Conservation (phyloP, 768 basidiomycete genomes). For the Boletus huronensis region DNA sequence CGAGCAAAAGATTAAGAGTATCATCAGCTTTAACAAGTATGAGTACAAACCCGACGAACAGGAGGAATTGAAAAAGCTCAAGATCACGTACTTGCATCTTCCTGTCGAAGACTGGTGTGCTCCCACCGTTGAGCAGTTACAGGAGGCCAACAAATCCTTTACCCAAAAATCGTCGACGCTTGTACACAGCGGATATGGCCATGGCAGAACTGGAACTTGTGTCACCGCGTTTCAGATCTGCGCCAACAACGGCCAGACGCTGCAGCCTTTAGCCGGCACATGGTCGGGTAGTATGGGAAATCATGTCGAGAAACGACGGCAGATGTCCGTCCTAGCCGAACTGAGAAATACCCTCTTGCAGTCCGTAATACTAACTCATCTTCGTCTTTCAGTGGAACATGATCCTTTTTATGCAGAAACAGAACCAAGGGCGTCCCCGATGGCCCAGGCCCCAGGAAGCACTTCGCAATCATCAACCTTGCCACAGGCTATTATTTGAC, state of each 20-base stretch:
- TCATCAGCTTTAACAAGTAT: background rate
- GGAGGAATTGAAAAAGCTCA: background rate
- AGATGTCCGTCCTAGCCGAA: background rate
- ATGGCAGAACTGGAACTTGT: background rate
- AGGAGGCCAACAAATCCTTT: background rate
- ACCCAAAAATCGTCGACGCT: background rate
- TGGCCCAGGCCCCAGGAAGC: background rate
- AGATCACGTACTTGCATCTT: background rate
- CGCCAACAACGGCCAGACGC: background rate
- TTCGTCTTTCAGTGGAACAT: background rate
- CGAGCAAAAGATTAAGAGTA: background rate
- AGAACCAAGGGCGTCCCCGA: no score
- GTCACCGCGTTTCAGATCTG: background rate
- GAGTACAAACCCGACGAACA: background rate
- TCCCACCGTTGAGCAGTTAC: background rate
- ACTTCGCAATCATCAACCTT: background rate
- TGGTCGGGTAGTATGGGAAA: background rate
- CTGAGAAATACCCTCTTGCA: background rate
- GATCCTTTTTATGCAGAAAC: no score
- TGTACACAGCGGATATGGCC: background rate
- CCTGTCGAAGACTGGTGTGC: background rate
- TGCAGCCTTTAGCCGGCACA: background rate
- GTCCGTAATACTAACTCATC: background rate
- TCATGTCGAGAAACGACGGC: background rate
- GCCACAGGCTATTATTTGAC: background rate